Percentiles rank a stretch among this genome's conserved stretches.
phyloP scores from a whole-genome alignment of 1,284 basidiomycete species.

The Vanrija sp. region DNA sequence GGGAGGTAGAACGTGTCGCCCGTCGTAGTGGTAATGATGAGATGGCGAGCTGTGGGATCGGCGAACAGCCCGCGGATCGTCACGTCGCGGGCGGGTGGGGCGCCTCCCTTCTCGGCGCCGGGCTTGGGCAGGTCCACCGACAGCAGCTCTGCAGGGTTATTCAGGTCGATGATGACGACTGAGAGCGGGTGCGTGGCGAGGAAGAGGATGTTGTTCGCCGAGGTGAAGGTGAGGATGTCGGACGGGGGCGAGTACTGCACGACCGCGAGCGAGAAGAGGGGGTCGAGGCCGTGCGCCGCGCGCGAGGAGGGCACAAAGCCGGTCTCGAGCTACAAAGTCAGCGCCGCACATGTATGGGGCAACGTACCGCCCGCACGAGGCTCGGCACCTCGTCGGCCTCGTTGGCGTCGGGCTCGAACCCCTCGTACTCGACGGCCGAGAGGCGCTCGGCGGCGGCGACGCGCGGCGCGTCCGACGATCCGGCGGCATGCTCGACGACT shows the following conservation, averaged over 20 bases:
- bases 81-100: slow-evolving; percentile 14
- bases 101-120: slow-evolving; percentile 54
- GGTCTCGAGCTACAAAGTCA: slow-evolving; percentile 46
- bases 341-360: slow-evolving; percentile 2
- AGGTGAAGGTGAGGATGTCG: slow-evolving; percentile 69
- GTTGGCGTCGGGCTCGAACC: slow-evolving; percentile 66
- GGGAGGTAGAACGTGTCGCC: slow-evolving; percentile 90
- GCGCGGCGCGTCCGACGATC: slow-evolving; percentile 49
- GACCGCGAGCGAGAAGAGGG: slow-evolving; percentile 76
- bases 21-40: slow-evolving; percentile 75
- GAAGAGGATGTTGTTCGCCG: slow-evolving; percentile 78
- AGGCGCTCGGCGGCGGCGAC: slow-evolving; percentile 47
- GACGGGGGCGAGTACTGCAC: slow-evolving; percentile 86
- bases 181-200: slow-evolving; percentile 75
- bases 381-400: slow-evolving; percentile 22
- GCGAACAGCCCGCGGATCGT: slow-evolving; percentile 72
- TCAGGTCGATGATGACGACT: slow-evolving; percentile 77
- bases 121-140: slow-evolving; percentile 65
- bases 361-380: slow-evolving; percentile 33
- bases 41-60: slow-evolving; percentile 87
- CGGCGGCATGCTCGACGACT: slow-evolving; percentile 78
- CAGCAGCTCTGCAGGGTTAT: slow-evolving; percentile 72
- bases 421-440: slow-evolving; percentile 70
- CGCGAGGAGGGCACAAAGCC: slow-evolving; percentile 46
- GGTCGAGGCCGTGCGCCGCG: slow-evolving; percentile 49